Evolutionary conservation across 164 flowering plant species (phyloP), one percentile per base, ranked within the genome.

Genomic region (Aristolochia contorta): DNA sequence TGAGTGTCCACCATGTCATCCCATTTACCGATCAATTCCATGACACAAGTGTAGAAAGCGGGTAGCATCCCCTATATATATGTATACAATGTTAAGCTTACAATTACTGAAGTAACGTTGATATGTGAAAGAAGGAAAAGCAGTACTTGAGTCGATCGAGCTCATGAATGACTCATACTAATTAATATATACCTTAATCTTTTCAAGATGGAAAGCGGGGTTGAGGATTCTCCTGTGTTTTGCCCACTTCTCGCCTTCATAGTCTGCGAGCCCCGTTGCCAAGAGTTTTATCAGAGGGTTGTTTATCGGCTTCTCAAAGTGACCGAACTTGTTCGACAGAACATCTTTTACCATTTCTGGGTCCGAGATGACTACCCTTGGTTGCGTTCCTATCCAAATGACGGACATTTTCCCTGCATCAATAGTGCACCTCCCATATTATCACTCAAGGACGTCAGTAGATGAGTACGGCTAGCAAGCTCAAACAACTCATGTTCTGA

Each of bases 181-280:
- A 37, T 3, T 15, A 80, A 27, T 27, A 27, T 5, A 27, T 27
- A 5, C 91, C 84, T 84, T 82, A 27, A 84, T 50, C 55, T 82
- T 82, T 55, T 76, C 79, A 9, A 63, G 16, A 61, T 74, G 69
- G 67, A 82, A 84, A 25, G 82, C 86, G 0, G 84, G 86, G 37
- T 73, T 78, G 72, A 81, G 65, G 13, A 80, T 72, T 66, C 65
- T 79, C 56, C 84, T 66, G 14, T 76, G 84, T 30, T 69, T 81
- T 1, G 68, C 78, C 91, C 88, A 85, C 59, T 75, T 67, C 0
- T 80, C 77, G 1, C 78, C 88, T 16, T 77, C 76, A 16, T 56
- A 33, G 21, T 0, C 46, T 1, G 27, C 48, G 1, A 81, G 58
- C 6, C 85, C 87, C 6, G 18, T 6, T 2, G 43, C 51, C 18